phyloP scores from a whole-genome alignment of 2,329 filamentous ascomycete genomes.

The Chaetothyriales sp. region DNA sequence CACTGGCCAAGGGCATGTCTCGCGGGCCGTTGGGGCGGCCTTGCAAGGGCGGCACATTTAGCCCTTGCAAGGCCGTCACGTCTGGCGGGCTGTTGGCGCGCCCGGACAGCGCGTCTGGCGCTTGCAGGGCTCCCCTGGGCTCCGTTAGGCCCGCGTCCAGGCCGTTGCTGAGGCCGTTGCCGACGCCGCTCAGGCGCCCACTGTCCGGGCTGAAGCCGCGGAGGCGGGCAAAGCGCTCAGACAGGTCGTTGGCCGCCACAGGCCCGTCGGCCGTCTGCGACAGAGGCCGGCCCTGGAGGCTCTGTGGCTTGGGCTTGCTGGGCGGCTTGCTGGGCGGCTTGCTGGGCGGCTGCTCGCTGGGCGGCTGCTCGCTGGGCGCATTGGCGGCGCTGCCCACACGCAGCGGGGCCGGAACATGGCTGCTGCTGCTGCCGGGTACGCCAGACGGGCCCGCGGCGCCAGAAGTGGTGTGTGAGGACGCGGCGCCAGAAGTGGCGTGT shows the following conservation, averaged over 20 bases:
- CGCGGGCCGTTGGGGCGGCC: conserved; percentile 29
- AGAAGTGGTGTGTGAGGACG: conserved; percentile 6
- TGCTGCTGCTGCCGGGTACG: too few relatives aligned
- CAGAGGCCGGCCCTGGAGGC: conserved; percentile 12
- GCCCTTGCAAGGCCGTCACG: too few relatives aligned
- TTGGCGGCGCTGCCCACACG: conserved; percentile 9
- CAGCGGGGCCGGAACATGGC: conserved; percentile 6
- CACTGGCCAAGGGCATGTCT: conserved; percentile 24
- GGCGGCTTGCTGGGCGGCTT: conserved; percentile 3
- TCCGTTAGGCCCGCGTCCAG: conserved; percentile 13
- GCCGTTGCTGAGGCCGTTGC: conserved; percentile 1
- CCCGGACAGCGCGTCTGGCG: too few relatives aligned
- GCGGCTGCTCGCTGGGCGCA: conserved; percentile 8
- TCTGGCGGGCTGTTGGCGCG: too few relatives aligned
- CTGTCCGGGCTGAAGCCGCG: conserved; percentile 3
- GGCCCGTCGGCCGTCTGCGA: conserved; percentile 1
- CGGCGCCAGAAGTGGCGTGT: not conserved
- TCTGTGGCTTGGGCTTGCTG: conserved; percentile 14
- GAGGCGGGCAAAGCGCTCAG: conserved; percentile 17
- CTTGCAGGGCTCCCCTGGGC: too few relatives aligned
- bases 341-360: conserved; percentile 10
- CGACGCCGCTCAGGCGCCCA: conserved; percentile 1
- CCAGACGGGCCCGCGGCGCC: too few relatives aligned
- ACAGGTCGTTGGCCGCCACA: conserved; percentile 12
- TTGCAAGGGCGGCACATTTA: too few relatives aligned